Evolutionary conservation across 192 early-diverging fungal species (phyloP), one percentile per base, ranked within the genome.

Genomic region (Pilobolus umbonatus): DNA sequence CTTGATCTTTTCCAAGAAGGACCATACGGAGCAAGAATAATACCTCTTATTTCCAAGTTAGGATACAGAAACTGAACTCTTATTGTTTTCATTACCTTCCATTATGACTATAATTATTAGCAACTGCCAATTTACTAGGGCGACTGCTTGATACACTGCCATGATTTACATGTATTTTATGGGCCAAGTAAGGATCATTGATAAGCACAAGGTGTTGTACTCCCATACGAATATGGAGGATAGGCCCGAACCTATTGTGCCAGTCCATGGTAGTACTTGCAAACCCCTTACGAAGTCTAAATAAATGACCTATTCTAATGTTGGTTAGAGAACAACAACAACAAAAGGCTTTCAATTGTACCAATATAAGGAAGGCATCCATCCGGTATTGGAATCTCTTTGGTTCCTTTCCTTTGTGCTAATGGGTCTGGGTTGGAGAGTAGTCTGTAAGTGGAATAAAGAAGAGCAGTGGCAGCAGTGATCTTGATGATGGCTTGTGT

Each of bases 101-200:
- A 24, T 3, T 19, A 32, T 44, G 24, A 31, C 31, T 10, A 3
- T 44, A 19, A 19, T 42, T 25, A 30, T 26, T 28, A 30, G 30
- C 31, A 11, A 19, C 32, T n/a, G n/a, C n/a, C n/a, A n/a, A n/a
- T 5, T n/a, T 11, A 12, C 45, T 19, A 11, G 38, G 40, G 29
- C 55, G 15, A 19, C n/a, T 4, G 1, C 40, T 30, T 0, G 55
- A 21, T 21, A 45, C 19, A 3, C 28, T 19, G 6, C 55, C 55
- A 21, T 26, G 28, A 9, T n/a, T 30, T 6, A 57, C 55, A 57
- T 45, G 31, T 15, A 57, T 17, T 19, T 57, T 45, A 31, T 57
- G 55, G 6, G 55, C 55, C 2, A 57, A 21, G 0, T 12, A 12
- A 26, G 40, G 55, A 12, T 45, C 55, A 31, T 32, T 43, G 12